A percentile compares a stretch with the other conserved stretches of the same genome.
Evolutionary conservation across 805 yeast genomes (phyloP).

Genomic region (Pichia heedii): DNA sequence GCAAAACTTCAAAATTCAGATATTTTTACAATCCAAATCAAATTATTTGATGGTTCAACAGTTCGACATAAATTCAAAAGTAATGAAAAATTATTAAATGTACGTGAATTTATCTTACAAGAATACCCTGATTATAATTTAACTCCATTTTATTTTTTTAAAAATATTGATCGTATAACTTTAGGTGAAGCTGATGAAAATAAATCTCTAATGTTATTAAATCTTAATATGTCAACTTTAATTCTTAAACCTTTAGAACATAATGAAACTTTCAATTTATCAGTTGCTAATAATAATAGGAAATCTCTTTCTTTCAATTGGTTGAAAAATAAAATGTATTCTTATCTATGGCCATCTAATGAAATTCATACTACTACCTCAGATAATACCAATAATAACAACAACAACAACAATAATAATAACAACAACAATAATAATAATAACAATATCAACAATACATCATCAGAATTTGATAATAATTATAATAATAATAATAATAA

Average conservation of each 20-base stretch:
- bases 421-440: too few species aligned
- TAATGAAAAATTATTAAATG: slow-evolving; percentile 40
- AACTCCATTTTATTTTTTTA: slow-evolving; percentile 40
- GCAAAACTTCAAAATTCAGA: slow-evolving; percentile 26
- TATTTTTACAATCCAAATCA: slow-evolving; percentile 38
- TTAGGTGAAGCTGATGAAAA: slow-evolving; percentile 58
- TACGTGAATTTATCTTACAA: slow-evolving; percentile 51
- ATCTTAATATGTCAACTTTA: slow-evolving; percentile 59
- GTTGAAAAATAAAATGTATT: slow-evolving; percentile 18
- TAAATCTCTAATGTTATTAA: slow-evolving; percentile 41
- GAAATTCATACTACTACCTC: background rate
- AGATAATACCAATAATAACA: background rate
- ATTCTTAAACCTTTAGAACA: slow-evolving; percentile 53
- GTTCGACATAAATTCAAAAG: slow-evolving; percentile 42
- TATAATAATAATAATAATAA: background rate
- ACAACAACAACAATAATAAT: too few species aligned
- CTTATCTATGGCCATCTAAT: slow-evolving; percentile 10
- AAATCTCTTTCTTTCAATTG: slow-evolving; percentile 17
- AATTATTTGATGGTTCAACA: slow-evolving; percentile 59
- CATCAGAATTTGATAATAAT: too few species aligned
- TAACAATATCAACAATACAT: too few species aligned
- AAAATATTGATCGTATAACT: slow-evolving; percentile 50
- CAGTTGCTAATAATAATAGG: slow-evolving; percentile 4
- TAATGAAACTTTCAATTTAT: slow-evolving; percentile 11
- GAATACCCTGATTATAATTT: slow-evolving; percentile 40